Evolutionary conservation across 139 green algal species (phyloP), one percentile per base, ranked within the genome.

Genomic region (Chlamydomonas asymmetrica): DNA sequence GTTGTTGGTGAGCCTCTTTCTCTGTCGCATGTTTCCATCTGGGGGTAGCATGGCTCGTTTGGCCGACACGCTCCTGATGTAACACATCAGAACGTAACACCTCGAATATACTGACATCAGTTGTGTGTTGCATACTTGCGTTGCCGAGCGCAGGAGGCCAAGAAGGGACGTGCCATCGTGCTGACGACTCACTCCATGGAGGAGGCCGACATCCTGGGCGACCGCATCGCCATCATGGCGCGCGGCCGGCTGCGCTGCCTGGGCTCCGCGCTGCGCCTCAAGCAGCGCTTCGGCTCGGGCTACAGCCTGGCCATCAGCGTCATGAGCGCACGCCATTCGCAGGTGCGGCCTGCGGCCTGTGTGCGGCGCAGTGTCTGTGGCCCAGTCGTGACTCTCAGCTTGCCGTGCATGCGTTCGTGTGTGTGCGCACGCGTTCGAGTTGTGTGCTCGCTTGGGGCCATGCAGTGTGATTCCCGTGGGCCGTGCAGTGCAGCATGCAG

Each of bases 111-210:
- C 25, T 61, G 27, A 61, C 52, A 25, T 61, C 27, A 27, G 25
- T 61, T 25, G 52, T 61, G 25, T 27, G 25, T 27, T 27, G 52
- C 25, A 27, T 29, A 61, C 52, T 25, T 29, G 52, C 52, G n/a
- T n/a, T n/a, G n/a, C n/a, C n/a, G n/a, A n/a, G n/a, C 9, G 40
- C 27, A 78, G 43, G 67, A 76, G 66, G 34, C 68, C 41, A 73
- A 80, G 84, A 7, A 63, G 4, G 84, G 85, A 5, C 87, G 90
- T 5, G 93, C 91, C 68, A 92, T 97, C 50, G 82, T 99, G 40
- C 87, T 99, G 57, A 99, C 95, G 34, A 98, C 95, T 8, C 95
- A 99, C 88, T 88, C 61, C 59, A 99, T 99, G 95, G 93, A 98
- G 87, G 95, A 98, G 94, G 96, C 96, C 9, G 95, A 98, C 80